Evolutionary conservation across 2,329 filamentous ascomycete genomes (phyloP).

Genomic region (Fusarium sublunatum): DNA sequence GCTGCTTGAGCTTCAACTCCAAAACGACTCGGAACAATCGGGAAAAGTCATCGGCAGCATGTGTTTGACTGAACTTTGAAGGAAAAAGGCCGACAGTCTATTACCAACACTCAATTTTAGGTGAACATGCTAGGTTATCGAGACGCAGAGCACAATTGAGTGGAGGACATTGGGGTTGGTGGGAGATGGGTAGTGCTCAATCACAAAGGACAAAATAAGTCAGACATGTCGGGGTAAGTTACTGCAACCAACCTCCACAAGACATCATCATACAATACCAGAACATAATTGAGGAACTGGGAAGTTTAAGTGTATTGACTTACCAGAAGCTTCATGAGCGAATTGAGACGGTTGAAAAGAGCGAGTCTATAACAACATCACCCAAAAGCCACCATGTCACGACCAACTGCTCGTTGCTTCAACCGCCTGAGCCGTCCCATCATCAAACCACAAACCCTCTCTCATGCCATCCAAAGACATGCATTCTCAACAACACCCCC

Average conservation of each 20-base stretch:
- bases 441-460: neutral
- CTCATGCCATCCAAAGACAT: neutral
- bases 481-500: constrained; percentile 53
- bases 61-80: too few relatives aligned
- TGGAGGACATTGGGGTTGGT: too few relatives aligned
- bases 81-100: too few relatives aligned
- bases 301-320: too few relatives aligned
- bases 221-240: neutral
- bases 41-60: too few relatives aligned
- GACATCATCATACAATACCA: neutral
- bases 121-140: too few relatives aligned
- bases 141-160: neutral
- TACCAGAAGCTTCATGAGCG: neutral
- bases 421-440: constrained; percentile 25
- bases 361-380: neutral
- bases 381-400: constrained; percentile 17
- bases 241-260: neutral
- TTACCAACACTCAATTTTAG: too few relatives aligned
- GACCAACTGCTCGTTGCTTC: constrained; percentile 14
- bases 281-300: too few relatives aligned
- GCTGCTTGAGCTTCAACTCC: too few relatives aligned
- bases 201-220: neutral
- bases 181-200: neutral
- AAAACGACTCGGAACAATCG: too few relatives aligned
- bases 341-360: neutral